Conservation (phyloP, 257 asterid species). For the Echites panduratus region DNA sequence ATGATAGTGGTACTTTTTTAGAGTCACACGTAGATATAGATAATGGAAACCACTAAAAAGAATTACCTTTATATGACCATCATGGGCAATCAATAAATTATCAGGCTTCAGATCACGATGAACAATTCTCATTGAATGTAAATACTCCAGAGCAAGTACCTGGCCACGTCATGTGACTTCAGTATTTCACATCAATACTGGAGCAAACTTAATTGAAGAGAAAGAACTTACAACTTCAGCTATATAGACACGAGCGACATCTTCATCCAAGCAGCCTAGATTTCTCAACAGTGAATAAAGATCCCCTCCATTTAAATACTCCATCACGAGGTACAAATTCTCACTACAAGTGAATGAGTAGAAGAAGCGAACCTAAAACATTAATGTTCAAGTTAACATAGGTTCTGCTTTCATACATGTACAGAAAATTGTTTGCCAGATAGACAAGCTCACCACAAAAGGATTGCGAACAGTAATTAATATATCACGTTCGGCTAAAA, state of each 20-base stretch:
- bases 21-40: neutral
- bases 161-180: slow-evolving; percentile 25
- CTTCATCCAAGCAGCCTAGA: slow-evolving; percentile 97
- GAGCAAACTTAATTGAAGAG: neutral
- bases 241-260: slow-evolving; percentile 87
- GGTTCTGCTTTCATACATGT: slow-evolving; percentile 16
- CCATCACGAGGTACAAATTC: slow-evolving; percentile 97
- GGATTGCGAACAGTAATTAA: slow-evolving; percentile 97
- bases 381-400: slow-evolving; percentile 23
- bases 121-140: slow-evolving; percentile 89
- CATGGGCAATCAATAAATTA: slow-evolving; percentile 97
- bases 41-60: neutral
- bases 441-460: slow-evolving; percentile 84
- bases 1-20: neutral
- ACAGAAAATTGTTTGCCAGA: slow-evolving; percentile 17
- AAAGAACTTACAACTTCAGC: slow-evolving; percentile 92
- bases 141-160: slow-evolving; percentile 99
- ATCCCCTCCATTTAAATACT: slow-evolving; percentile 99
- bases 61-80: slow-evolving; percentile 94
- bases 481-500: slow-evolving; percentile 96
- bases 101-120: slow-evolving; percentile 99
- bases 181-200: slow-evolving; percentile 21
- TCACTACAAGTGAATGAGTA: slow-evolving; percentile 99
- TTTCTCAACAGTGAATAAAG: slow-evolving; percentile 91
- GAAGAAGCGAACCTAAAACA: slow-evolving; percentile 83